Evolutionary conservation across 768 basidiomycete species (phyloP).

Genomic region (Lactarius trivialis): DNA sequence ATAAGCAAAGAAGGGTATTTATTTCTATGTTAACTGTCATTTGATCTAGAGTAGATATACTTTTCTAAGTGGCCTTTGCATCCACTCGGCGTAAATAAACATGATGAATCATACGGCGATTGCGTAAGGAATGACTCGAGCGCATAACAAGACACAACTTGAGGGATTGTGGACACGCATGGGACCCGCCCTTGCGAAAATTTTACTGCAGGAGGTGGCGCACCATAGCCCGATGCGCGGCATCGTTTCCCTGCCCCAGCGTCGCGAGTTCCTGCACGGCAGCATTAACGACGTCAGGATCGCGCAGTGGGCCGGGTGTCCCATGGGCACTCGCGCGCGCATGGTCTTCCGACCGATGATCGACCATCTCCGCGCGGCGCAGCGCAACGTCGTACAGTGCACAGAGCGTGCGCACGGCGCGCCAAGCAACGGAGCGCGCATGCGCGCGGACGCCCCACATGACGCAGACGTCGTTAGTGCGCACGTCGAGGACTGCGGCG

Average conservation of each 20-base stretch:
- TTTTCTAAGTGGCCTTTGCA: neutral
- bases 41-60: neutral
- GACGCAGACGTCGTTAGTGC: conserved; percentile 1
- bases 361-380: neutral
- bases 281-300: neutral
- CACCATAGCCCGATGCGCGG: neutral
- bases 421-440: neutral
- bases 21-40: neutral
- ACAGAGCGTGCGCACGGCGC: neutral
- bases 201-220: neutral
- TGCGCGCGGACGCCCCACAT: neutral
- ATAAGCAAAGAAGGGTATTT: neutral
- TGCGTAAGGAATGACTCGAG: neutral
- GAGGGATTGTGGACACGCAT: neutral
- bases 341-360: neutral
- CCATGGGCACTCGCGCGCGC: neutral
- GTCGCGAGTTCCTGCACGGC: neutral
- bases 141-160: neutral
- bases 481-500: neutral
- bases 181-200: neutral
- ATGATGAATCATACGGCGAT: neutral
- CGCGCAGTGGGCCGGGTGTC: neutral
- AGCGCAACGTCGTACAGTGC: neutral
- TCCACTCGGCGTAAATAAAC: neutral
- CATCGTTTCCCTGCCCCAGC: too few relatives aligned